Evolutionary conservation across 2,329 filamentous ascomycete species (phyloP).

Genomic region (Xylariaceae sp.): DNA sequence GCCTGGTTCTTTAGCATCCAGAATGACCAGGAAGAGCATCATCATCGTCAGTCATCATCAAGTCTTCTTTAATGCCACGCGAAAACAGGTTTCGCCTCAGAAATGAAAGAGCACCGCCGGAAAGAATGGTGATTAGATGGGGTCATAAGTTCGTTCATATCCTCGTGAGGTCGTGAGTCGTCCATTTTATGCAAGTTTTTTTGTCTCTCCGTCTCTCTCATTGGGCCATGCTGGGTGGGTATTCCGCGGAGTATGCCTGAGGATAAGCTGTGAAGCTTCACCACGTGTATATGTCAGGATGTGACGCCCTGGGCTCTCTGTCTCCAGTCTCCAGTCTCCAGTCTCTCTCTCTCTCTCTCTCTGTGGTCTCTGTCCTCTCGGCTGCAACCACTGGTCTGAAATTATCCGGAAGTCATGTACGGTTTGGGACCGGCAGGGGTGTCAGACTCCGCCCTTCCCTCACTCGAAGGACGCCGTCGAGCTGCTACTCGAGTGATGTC

Average conservation of each 20-base stretch:
- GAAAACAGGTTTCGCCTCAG: too few relatives aligned
- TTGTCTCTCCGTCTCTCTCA: slow-evolving; percentile 20
- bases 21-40: slow-evolving; percentile 7
- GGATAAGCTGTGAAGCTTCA: slow-evolving; percentile 31
- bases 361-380: too few relatives aligned
- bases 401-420: slow-evolving; percentile 16
- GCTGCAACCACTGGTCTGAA: slow-evolving; percentile 16
- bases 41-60: slow-evolving; percentile 9
- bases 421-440: slow-evolving; percentile 4
- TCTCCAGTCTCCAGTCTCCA: too few relatives aligned
- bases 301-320: slow-evolving; percentile 17
- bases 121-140: too few relatives aligned
- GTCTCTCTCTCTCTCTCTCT: slow-evolving; percentile 5
- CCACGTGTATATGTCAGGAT: slow-evolving; percentile 28
- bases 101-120: too few relatives aligned
- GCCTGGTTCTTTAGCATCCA: slow-evolving; percentile 16
- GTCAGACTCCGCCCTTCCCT: slow-evolving; percentile 13
- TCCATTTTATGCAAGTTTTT: slow-evolving; percentile 28
- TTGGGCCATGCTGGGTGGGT: slow-evolving; percentile 22
- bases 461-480: slow-evolving; percentile 54
- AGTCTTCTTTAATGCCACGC: too few relatives aligned
- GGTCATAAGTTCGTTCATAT: slow-evolving; percentile 21
- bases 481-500: slow-evolving; percentile 55
- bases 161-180: slow-evolving; percentile 26
- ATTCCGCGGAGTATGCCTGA: slow-evolving; percentile 24